Evolutionary conservation across 1,284 basidiomycete genomes (phyloP), one percentile per base, ranked within the genome.

Genomic region (Binderoboletus segoi): DNA sequence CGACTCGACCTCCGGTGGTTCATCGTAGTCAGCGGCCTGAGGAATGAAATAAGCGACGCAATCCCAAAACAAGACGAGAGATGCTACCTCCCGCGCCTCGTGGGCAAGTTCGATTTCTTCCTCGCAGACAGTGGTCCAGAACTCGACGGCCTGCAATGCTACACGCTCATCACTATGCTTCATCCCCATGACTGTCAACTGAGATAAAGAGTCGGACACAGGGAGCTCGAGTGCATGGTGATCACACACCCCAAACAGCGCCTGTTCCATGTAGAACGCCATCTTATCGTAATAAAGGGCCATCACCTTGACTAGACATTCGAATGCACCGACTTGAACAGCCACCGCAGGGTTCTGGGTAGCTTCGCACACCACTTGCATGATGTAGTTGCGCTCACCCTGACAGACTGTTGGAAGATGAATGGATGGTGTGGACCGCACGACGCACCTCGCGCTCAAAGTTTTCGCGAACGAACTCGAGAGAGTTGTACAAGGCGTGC

Each of bases 381-480:
- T 99, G 75, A 99, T 99, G 78, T 98, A 99, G 78, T 98, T 99
- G 53, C 96, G 87, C 75, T 99, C 96, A 58, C 97, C 96, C 93
- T 96, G 64, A 26, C 56, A 41, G 51, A 54, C 11, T 53, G 60
- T 44, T 47, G 64, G 59, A 54, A 37, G 28, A 44, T n/a, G 47
- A 20, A 44, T 8, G 48, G 10, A 47, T 1, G 28, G 18, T 5
- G 12, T 16, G 26, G 21, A 30, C 35, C 28, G 51, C 21, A 35
- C 10, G 52, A 61, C 83, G 56, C 63, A 94, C 94, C 81, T 98
- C 95, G 57, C 94, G 88, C 65, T 98, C 94, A 75, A 99, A 98
- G 78, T 99, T 99, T 68, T 96, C 94, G 57, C 93, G 86, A 52
- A 99, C 93, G 70, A 99, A 99, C 74, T 98, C 96, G 53, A 99